Percentiles rank a stretch among this genome's conserved stretches.
Conservation (phyloP, 108 stramenopile species). For the Halocafeteria seosinensis region DNA sequence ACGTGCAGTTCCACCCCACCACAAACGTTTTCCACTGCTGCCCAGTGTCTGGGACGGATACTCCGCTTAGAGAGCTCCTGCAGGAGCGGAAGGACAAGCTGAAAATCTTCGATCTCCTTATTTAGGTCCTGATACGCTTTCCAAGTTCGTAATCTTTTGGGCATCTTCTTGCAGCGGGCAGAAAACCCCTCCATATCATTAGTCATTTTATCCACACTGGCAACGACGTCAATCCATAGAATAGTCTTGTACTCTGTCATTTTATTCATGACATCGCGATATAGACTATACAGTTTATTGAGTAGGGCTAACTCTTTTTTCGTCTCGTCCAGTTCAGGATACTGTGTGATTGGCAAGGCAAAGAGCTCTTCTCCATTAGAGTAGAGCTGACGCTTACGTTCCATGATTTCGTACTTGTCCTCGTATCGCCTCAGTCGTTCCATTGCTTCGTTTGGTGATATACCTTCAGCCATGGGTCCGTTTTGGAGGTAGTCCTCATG, state of each 20-base stretch:
- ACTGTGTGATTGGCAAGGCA: constrained; percentile 29
- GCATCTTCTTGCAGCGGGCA: constrained; percentile 31
- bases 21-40: constrained; percentile 10
- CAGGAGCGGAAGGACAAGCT: constrained; percentile 32
- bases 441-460: constrained; percentile 33
- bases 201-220: constrained; percentile 18
- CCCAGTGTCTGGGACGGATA: constrained; percentile 43
- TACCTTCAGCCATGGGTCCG: constrained; percentile 29
- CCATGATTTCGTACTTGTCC: constrained; percentile 33
- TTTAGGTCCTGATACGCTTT: constrained; percentile 26
- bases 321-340: constrained; percentile 33
- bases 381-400: constrained; percentile 41
- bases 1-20: not conserved
- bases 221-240: constrained; percentile 26
- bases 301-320: constrained; percentile 37
- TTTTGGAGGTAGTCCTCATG: constrained; percentile 19
- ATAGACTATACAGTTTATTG: constrained; percentile 42
- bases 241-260: constrained; percentile 16
- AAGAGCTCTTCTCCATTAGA: constrained; percentile 41
- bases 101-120: constrained; percentile 27
- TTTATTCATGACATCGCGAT: constrained; percentile 35
- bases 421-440: constrained; percentile 37
- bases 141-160: constrained; percentile 38
- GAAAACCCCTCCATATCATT: constrained; percentile 28
- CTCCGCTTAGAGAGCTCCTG: constrained; percentile 32